These are phyloP conservation scores for Phytophthora vignae DNA, from an alignment of 352 stramenopile species.

Conservation along the genomic window DNA sequence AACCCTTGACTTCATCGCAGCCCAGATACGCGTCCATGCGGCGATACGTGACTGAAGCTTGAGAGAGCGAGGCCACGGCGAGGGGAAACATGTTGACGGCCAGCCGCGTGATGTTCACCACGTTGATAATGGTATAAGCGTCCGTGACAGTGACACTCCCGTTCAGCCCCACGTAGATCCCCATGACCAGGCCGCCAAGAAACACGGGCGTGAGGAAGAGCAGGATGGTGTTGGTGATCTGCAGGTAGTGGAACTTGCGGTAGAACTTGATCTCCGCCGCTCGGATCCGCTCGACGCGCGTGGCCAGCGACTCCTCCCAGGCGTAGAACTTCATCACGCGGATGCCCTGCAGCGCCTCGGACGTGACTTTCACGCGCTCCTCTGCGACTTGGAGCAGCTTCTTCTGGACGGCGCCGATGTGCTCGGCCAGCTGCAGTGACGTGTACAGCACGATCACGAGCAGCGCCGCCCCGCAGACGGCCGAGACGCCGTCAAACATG, in stretches of 20 bases:
- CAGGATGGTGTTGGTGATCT: conserved; percentile 60
- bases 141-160: conserved; percentile 53
- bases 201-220: conserved; percentile 55
- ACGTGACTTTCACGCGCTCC: conserved; percentile 93
- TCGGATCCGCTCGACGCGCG: conserved; percentile 53
- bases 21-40: conserved; percentile 37
- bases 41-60: conserved; percentile 35
- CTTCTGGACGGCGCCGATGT: conserved; percentile 27
- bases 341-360: conserved; percentile 91
- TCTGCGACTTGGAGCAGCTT: conserved; percentile 48
- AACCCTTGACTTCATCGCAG: conserved; percentile 27
- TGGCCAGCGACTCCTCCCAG: conserved; percentile 69
- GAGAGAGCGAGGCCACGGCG: conserved; percentile 36
- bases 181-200: conserved; percentile 46
- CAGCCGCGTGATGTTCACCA: conserved; percentile 46
- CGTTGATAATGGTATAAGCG: conserved; percentile 49
- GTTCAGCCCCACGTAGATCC: conserved; percentile 47
- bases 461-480: conserved; percentile 21
- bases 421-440: conserved; percentile 19
- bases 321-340: conserved; percentile 93
- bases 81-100: conserved; percentile 40
- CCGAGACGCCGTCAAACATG: conserved; percentile 34
- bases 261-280: conserved; percentile 51
- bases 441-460: conserved; percentile 34
- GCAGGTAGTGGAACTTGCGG: conserved; percentile 61